phyloP scores from a whole-genome alignment of 2,329 filamentous ascomycete species.

The Lithohypha guttulata region DNA sequence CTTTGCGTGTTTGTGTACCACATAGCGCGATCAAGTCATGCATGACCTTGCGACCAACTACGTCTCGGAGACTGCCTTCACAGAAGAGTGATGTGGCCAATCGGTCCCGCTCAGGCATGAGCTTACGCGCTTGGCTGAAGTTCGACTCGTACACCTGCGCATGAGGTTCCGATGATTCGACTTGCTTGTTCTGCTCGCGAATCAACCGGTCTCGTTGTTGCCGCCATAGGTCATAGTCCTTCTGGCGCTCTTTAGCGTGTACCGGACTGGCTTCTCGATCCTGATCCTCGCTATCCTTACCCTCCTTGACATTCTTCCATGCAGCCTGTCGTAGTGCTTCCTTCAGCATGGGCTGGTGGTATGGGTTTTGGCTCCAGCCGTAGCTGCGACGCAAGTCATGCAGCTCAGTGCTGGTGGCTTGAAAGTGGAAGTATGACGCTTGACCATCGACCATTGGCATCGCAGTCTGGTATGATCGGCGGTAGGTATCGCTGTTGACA shows the following conservation, averaged over 20 bases:
- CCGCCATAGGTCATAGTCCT: conserved; percentile 6
- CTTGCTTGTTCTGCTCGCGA: not conserved
- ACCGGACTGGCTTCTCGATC: not conserved
- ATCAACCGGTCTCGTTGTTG: conserved; percentile 7
- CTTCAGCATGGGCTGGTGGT: conserved; percentile 1
- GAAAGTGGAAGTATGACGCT: conserved; percentile 8
- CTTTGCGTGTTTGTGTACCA: not conserved
- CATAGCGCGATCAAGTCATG: conserved; percentile 8
- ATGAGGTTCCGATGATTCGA: not conserved
- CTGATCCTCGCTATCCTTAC: not conserved
- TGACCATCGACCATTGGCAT: conserved; percentile 7
- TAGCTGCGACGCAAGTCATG: not conserved
- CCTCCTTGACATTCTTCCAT: not conserved
- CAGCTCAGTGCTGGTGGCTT: not conserved
- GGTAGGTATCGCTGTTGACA: conserved; percentile 3
- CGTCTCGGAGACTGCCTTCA: conserved; percentile 10
- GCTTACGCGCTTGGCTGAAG: conserved; percentile 8
- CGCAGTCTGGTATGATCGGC: conserved; percentile 1
- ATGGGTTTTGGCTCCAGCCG: not conserved
- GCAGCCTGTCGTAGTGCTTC: not conserved
- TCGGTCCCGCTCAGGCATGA: conserved; percentile 9
- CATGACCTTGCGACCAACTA: conserved; percentile 5
- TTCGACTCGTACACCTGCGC: conserved; percentile 8
- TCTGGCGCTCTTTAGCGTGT: conserved; percentile 6
- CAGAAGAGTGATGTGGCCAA: conserved; percentile 1